Conservation (phyloP, 306 rosid genomes). For the Quercus cerris region DNA sequence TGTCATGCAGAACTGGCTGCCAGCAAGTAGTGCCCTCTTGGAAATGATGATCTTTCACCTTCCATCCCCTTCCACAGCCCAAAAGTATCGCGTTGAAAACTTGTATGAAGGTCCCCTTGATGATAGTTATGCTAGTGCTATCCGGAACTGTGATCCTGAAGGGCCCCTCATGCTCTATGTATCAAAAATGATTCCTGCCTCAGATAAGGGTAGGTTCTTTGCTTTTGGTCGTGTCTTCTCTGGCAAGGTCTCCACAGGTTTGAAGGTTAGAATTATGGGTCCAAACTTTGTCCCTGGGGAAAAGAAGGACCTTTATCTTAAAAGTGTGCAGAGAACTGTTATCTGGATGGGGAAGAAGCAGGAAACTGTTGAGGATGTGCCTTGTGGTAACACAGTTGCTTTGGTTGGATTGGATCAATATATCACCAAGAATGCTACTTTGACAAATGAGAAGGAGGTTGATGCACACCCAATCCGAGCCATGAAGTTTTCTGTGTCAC, state of each 20-base stretch:
- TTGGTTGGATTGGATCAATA: conserved; percentile 65
- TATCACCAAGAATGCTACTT: conserved; percentile 66
- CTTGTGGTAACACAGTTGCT: conserved; percentile 68
- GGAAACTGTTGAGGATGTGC: conserved; percentile 65
- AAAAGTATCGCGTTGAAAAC: conserved; percentile 63
- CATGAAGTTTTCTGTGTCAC: conserved; percentile 69
- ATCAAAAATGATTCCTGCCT: conserved; percentile 61
- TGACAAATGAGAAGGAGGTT: conserved; percentile 61
- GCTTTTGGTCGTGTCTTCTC: conserved; percentile 60
- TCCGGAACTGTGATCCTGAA: conserved; percentile 50
- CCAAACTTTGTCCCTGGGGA: conserved; percentile 53
- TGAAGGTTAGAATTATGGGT: conserved; percentile 66
- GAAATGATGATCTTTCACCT: conserved; percentile 81
- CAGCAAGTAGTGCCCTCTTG: conserved; percentile 53
- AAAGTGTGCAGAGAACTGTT: conserved; percentile 61
- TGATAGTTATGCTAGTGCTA: conserved; percentile 45
- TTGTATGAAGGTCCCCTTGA: conserved; percentile 59
- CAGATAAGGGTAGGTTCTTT: conserved; percentile 60
- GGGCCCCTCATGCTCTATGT: conserved; percentile 65
- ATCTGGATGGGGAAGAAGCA: conserved; percentile 66
- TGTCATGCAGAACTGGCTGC: conserved; percentile 65
- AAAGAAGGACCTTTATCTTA: conserved; percentile 49
- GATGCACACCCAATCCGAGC: conserved; percentile 67
- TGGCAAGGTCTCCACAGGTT: conserved; percentile 44
- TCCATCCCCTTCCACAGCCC: conserved; percentile 61